Evolutionary conservation across 257 asterid genomes (phyloP), one percentile per base, ranked within the genome.

Genomic region (Nicotiana noctiflora): DNA sequence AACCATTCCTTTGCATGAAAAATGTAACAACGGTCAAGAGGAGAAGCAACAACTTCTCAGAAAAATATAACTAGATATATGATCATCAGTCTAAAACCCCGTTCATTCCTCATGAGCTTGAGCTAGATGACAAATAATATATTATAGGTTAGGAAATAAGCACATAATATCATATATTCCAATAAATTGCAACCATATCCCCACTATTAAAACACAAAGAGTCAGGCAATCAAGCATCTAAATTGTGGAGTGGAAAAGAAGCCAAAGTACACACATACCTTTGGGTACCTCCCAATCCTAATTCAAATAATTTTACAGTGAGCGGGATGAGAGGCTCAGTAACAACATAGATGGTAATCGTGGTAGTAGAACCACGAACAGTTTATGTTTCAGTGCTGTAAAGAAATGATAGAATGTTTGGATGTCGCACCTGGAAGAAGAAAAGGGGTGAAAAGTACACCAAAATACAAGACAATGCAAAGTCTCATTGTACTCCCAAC

Each of bases 281-380:
- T 88, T 92, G 98, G 84, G 89, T 89, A 85, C 96, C 97, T 76
- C 87, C 83, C 65, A 95, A 81, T 81, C 95, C 98, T 89, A 95
- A 85, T 87, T 95, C 98, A 91, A 91, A 93, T 86, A 95, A 86
- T 88, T 93, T 93, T 82, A 93, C 98, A 12, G 93, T 90, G 84
- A 95, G 93, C 66, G 98, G 98, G 91, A 93, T 86, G 37, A 95
- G 98, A 81, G 98, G 97, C 87, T 95, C 98, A 7, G 98, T 95
- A 77, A 95, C 98, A 80, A 95, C 89, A 82, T 95, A 95, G 81
- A 95, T 91, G 44, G 98, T 89, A 79, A 92, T 90, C 90, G 93
- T 95, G 18, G 97, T 81, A 66, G 80, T 89, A 52, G 98, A 81
- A 72, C 97, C 98, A 89, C 92, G 98, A 65, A 82, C 80, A 84